Percentiles rank a stretch among this genome's conserved stretches.
Evolutionary conservation across 2,329 filamentous ascomycete species (phyloP).

Genomic region (Trichoderma semiorbis): DNA sequence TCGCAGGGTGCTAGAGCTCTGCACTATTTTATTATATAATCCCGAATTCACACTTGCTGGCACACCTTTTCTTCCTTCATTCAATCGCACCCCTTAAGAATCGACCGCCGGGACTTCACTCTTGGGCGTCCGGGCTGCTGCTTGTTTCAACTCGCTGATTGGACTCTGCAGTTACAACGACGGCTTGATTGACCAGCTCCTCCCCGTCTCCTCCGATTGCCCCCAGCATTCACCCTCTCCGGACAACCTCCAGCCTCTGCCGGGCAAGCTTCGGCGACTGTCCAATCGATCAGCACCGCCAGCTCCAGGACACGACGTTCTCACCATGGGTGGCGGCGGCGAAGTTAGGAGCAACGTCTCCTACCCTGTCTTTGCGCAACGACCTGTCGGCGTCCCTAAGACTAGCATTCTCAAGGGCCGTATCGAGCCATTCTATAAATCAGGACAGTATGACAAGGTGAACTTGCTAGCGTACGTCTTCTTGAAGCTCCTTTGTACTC

Average conservation of each 20-base stretch:
- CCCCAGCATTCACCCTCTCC: slow-evolving; percentile 25
- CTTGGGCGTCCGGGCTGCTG: slow-evolving; percentile 13
- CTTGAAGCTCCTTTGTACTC: not conserved
- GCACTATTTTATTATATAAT: slow-evolving; percentile 8
- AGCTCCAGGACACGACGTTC: slow-evolving; percentile 31
- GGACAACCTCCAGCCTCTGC: slow-evolving; percentile 21
- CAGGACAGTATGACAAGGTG: slow-evolving; percentile 72
- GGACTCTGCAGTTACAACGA: slow-evolving; percentile 24
- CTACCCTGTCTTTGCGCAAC: slow-evolving; percentile 50
- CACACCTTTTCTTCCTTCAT: not conserved
- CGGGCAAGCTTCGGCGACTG: slow-evolving; percentile 30
- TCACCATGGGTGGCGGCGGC: slow-evolving; percentile 51
- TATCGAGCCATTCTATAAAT: slow-evolving; percentile 74
- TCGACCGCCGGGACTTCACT: not conserved
- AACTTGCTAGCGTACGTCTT: slow-evolving; percentile 65
- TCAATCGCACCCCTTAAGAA: not conserved
- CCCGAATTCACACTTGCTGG: not conserved
- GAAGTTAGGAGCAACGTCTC: slow-evolving; percentile 44
- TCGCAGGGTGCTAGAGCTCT: not conserved
- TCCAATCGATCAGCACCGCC: slow-evolving; percentile 39
- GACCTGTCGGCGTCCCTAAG: slow-evolving; percentile 73
- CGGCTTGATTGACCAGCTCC: slow-evolving; percentile 23
- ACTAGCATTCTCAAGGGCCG: slow-evolving; percentile 80
- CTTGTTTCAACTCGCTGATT: slow-evolving; percentile 22
- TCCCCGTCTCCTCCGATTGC: slow-evolving; percentile 25